Base-by-base conservation (phyloP, 2,329 filamentous ascomycete species). In the Colletotrichum sp. region DNA sequence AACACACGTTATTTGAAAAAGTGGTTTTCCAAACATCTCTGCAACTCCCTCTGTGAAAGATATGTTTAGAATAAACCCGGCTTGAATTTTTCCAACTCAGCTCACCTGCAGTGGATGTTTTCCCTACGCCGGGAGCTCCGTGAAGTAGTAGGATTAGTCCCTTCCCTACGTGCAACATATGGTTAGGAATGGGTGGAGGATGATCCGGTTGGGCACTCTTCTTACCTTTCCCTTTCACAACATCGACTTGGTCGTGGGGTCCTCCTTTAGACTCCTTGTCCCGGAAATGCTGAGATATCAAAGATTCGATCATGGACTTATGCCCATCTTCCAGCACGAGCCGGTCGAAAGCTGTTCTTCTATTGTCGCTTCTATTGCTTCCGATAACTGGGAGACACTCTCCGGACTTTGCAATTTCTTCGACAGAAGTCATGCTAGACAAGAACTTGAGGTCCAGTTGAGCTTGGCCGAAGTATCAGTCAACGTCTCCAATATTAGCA, bases 171-270 rank as follows among this genome's bases (percentile, higher is more conserved):
- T 2, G 28, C 6, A 5, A 48, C 13, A 13, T 3, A 5, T 12
- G 3, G 28, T 67, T 30, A 67, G 64, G 6, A 7, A 6, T 3
- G 8, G 16, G 6, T 7, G 18, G 16, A n/a, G 4, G n/a, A 4
- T 24, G 5, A 9, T 55, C 10, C 9, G 1, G 12, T 15, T 5
- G 21, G 12, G 3, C 0, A n/a, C 2, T 5, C 4, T n/a, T 30
- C 5, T 21, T 18, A 57, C n/a, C 43, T 57, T 67, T 67, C 3
- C 65, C 65, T 57, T 12, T 57, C 36, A 67, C 65, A n/a, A 67
- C 21, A 26, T 67, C 65, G 13, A 55, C 21, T 13, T 55, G 18
- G 1, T 67, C 65, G 0, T 30, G n/a, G 1, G 13, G 26, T 0
- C 28, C 65, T 2, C 2, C 13, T 10, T 10, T 43, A 6, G 65